Evolutionary conservation across 2,329 filamentous ascomycete genomes (phyloP).

Genomic region (Epichloe uncinata): DNA sequence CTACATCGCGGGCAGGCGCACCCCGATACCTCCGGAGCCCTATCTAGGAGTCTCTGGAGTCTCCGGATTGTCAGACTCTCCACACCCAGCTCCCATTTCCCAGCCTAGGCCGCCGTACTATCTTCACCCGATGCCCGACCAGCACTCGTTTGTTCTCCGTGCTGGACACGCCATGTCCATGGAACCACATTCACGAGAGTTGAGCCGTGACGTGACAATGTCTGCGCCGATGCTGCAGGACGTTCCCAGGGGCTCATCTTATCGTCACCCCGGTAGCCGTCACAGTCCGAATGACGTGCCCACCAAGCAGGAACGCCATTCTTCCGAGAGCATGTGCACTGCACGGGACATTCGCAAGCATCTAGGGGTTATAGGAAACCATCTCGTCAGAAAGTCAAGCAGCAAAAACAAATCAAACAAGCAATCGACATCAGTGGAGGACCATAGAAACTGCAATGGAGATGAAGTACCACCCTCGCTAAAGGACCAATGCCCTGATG

Average conservation of each 20-base stretch:
- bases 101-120: constrained; percentile 16
- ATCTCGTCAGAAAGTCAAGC: constrained; percentile 16
- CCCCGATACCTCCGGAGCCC: constrained; percentile 22
- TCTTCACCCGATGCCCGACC: constrained; percentile 14
- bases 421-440: constrained; percentile 13
- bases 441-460: constrained; percentile 23
- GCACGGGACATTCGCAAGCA: constrained; percentile 9
- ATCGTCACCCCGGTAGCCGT: constrained; percentile 11
- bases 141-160: constrained; percentile 15
- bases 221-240: constrained; percentile 13
- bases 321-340: constrained; percentile 4
- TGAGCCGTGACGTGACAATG: constrained; percentile 8
- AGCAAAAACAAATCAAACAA: constrained; percentile 6
- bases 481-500: constrained; percentile 30
- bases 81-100: constrained; percentile 13
- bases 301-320: background rate
- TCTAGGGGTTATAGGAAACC: constrained; percentile 7
- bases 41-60: constrained; percentile 24
- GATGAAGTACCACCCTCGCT: constrained; percentile 25
- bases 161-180: constrained; percentile 11
- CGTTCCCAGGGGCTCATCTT: constrained; percentile 9
- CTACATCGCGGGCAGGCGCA: constrained; percentile 27
- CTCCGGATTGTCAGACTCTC: constrained; percentile 22
- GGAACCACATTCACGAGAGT: constrained; percentile 14
- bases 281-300: constrained; percentile 12